Conservation (phyloP, 257 asterid species). For the Ehretia macrophylla region DNA sequence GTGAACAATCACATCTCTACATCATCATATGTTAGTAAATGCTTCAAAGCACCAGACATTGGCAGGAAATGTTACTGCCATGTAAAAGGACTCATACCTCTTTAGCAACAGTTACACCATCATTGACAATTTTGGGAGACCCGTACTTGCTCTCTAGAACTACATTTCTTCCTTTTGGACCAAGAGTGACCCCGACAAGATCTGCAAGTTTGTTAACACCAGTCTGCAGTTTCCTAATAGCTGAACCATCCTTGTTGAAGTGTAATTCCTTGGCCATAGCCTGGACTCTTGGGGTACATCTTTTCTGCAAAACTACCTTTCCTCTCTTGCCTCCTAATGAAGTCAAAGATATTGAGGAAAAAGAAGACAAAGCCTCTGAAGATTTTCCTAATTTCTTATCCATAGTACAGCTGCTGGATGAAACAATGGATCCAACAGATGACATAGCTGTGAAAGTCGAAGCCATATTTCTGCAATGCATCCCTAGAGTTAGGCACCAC, state of each 20-base stretch:
- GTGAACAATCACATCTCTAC: neutral
- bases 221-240: constrained; percentile 29
- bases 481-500: neutral
- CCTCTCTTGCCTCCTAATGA: constrained; percentile 15
- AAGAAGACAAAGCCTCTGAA: constrained; percentile 21
- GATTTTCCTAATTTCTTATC: constrained; percentile 15
- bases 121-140: constrained; percentile 26
- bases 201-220: constrained; percentile 36
- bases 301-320: constrained; percentile 20
- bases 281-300: constrained; percentile 12
- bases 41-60: neutral
- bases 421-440: constrained; percentile 19
- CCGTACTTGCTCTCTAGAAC: constrained; percentile 33
- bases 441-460: constrained; percentile 25
- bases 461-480: constrained; percentile 18
- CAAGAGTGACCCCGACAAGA: constrained; percentile 30
- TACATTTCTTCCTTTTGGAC: constrained; percentile 37
- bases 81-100: constrained; percentile 17
- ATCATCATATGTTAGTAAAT: no score
- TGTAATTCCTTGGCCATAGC: constrained; percentile 32
- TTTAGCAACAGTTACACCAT: constrained; percentile 27
- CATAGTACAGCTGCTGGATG: neutral
- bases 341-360: constrained; percentile 20
- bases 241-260: constrained; percentile 32
- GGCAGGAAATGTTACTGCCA: neutral